phyloP scores from a whole-genome alignment of 164 flowering plant genomes.

The Vitis rotundifolia region DNA sequence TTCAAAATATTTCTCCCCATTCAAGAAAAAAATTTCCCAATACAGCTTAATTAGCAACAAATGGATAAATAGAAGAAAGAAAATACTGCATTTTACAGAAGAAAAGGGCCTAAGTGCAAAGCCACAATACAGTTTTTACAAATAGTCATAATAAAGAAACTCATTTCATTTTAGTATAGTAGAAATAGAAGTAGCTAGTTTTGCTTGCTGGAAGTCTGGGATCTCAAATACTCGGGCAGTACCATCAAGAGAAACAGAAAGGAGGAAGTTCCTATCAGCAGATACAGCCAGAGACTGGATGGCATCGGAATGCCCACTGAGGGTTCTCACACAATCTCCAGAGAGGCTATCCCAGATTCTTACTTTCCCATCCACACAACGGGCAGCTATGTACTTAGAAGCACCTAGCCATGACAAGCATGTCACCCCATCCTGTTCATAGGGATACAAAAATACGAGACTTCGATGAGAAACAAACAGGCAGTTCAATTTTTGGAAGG shows the following conservation, averaged over 20 bases:
- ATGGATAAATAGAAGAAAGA: too few species aligned
- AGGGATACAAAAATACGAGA: not conserved
- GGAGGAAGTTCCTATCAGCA: constrained; percentile 52
- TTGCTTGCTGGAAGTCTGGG: too few species aligned
- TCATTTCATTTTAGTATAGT: not conserved
- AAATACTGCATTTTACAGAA: too few species aligned
- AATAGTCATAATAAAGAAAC: not conserved
- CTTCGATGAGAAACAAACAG: too few species aligned
- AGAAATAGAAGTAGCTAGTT: too few species aligned
- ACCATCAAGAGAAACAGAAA: constrained; percentile 68
- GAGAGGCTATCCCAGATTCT: constrained; percentile 88
- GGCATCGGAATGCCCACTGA: constrained; percentile 64
- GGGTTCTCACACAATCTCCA: constrained; percentile 59
- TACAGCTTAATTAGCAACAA: too few species aligned
- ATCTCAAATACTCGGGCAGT: constrained; percentile 83
- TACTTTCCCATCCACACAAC: constrained; percentile 72
- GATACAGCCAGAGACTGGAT: constrained; percentile 66
- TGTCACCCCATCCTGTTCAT: constrained; percentile 70
- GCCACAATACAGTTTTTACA: too few species aligned
- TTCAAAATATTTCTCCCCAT: too few species aligned
- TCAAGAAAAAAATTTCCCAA: too few species aligned
- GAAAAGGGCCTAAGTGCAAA: too few species aligned
- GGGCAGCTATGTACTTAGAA: constrained; percentile 65
- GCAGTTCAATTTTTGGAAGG: too few species aligned
- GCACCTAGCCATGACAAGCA: constrained; percentile 80